A percentile compares a stretch with the other conserved stretches of the same genome.
Conservation (phyloP, 2,329 filamentous ascomycete species). For the Fulvia fulva region DNA sequence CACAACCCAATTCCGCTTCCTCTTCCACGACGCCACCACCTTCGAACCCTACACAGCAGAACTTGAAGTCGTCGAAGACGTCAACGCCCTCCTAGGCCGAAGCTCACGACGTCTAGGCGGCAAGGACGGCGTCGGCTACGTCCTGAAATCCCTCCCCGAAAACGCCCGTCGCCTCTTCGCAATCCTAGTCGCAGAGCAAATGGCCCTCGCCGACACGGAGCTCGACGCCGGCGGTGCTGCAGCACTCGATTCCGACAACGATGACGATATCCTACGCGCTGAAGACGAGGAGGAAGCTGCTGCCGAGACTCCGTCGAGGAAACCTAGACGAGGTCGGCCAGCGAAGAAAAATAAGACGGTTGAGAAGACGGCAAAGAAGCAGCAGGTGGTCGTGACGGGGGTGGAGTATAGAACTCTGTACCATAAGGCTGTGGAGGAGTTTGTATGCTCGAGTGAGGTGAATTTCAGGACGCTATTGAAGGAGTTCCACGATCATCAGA, state of each 20-base stretch:
- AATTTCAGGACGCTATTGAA: conserved; percentile 90
- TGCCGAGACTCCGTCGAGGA: conserved; percentile 27
- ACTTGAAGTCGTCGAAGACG: conserved; percentile 81
- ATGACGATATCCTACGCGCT: conserved; percentile 26
- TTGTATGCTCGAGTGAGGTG: conserved; percentile 95
- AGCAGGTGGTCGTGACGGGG: conserved; percentile 40
- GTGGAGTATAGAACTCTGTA: conserved; percentile 91
- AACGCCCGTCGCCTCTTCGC: conserved; percentile 86
- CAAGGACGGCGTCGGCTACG: conserved; percentile 86
- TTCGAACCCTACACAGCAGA: conserved; percentile 72
- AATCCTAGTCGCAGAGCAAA: conserved; percentile 77
- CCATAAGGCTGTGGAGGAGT: conserved; percentile 92
- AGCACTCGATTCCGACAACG: conserved; percentile 30
- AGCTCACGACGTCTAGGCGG: conserved; percentile 77
- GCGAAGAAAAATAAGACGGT: conserved; percentile 1
- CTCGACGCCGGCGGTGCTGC: conserved; percentile 47
- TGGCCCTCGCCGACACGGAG: conserved; percentile 54
- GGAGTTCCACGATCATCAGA: conserved; percentile 97
- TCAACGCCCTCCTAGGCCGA: conserved; percentile 80
- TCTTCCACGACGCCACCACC: conserved; percentile 93
- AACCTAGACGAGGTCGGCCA: conserved; percentile 11
- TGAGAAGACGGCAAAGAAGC: conserved; percentile 12
- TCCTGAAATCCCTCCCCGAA: conserved; percentile 83
- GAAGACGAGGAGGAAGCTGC: conserved; percentile 33
- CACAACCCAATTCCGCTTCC: conserved; percentile 77